Conservation (phyloP, 1,284 basidiomycete species). For the Apiotrichum mycotoxinovorans region DNA sequence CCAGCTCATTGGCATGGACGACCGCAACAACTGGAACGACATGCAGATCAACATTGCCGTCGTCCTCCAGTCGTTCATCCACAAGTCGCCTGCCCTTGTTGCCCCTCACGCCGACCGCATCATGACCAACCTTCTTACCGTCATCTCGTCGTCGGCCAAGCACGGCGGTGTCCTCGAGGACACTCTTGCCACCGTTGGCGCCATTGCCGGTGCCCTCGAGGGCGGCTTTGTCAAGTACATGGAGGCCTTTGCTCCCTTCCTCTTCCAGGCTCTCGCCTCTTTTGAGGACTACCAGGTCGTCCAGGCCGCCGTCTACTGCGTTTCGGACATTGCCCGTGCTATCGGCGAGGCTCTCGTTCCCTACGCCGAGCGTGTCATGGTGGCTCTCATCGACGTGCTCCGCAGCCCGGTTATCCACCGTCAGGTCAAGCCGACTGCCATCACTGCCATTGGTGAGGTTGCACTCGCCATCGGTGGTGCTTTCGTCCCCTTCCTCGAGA, state of each 20-base stretch:
- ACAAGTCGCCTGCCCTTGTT: slow-evolving; percentile 78
- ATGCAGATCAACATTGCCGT: slow-evolving; percentile 93
- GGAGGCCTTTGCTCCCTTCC: slow-evolving; percentile 80
- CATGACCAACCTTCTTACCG: slow-evolving; percentile 85
- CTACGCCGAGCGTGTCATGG: slow-evolving; percentile 86
- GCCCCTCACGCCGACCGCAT: slow-evolving; percentile 87
- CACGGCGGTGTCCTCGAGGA: slow-evolving; percentile 96
- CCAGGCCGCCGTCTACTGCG: slow-evolving; percentile 90
- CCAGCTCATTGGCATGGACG: slow-evolving; percentile 92
- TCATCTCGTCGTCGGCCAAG: slow-evolving; percentile 83
- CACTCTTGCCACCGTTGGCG: slow-evolving; percentile 91
- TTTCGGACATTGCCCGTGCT: slow-evolving; percentile 91
- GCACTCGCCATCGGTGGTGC: slow-evolving; percentile 82
- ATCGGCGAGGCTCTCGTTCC: slow-evolving; percentile 76
- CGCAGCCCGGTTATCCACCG: slow-evolving; percentile 87
- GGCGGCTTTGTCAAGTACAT: slow-evolving; percentile 83
- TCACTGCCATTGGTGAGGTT: slow-evolving; percentile 95
- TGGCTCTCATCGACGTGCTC: slow-evolving; percentile 83
- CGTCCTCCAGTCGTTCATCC: slow-evolving; percentile 78
- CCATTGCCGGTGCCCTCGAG: slow-evolving; percentile 76
- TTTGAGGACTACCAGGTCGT: slow-evolving; percentile 95
- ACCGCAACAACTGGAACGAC: slow-evolving; percentile 98
- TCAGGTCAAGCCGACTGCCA: slow-evolving; percentile 92
- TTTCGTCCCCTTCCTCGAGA: slow-evolving; percentile 86
- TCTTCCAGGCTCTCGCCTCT: slow-evolving; percentile 83